Base-by-base conservation (phyloP, 2,329 filamentous ascomycete genomes). In the Raffaelea deltoideospora region DNA sequence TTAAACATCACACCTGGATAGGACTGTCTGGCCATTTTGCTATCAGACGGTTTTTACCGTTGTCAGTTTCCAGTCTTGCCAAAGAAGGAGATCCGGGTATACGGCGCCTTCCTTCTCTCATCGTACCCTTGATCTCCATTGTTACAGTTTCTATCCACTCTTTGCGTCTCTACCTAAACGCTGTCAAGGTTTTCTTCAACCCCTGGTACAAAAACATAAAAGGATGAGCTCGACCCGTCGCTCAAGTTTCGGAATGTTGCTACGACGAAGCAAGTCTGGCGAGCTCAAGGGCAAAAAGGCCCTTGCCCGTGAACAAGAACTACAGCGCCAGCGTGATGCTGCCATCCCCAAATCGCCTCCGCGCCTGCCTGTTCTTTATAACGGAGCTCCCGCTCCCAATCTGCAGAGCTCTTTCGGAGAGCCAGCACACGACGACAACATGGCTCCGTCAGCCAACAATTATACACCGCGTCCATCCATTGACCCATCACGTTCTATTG, bases 251-350 rank as follows among this genome's bases (percentile, higher is more conserved):
- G 64, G 64, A 49, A 68, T 69, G 57, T 69, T 82, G 51, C 66
- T 81, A 43, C 69, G 75, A 56, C 72, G 77, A 47, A 70, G 69
- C 53, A 81, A 80, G 53, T 80, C 76, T 40, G 69, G 69, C 41
- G 76, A 82, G 45, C 54, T 80, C 40, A 67, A 65, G 47, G 72
- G 71, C 55, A 74, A 67, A 56, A 78, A 75, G 61, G 63, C 61
- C 50, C 65, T 69, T 45, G 47, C 58, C 46, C 60, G 58, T 46
- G 64, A 67, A 47, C 61, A 62, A 45, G 64, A 69, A 50, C 54
- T 65, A 39, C 62, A 67, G 49, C 63, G 64, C 44, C 64, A 67
- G 52, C 64, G 63, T 45, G 60, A 65, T 47, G 58, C 58, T 32
- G 53, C 60, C 42, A 53, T 64, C 41, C 54, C 59, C 48, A 65